Evolutionary conservation across 805 yeast genomes (phyloP).

Genomic region (Zygoascus ofunaensis): DNA sequence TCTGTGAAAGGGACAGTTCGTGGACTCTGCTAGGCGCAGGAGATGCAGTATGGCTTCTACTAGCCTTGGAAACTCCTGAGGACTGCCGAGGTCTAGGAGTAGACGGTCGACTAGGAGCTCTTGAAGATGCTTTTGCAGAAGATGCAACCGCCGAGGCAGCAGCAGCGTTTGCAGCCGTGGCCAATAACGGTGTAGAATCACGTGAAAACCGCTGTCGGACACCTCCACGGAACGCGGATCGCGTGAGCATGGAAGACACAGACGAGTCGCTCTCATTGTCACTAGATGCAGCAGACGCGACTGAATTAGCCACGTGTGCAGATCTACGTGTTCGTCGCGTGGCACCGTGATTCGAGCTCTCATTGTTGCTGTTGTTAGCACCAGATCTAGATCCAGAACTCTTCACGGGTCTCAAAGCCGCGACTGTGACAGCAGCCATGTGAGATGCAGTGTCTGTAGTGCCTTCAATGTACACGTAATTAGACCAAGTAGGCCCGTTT

Average conservation of each 20-base stretch:
- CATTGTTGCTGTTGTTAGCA: background rate
- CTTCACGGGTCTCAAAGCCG: background rate
- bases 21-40: conserved; percentile 32
- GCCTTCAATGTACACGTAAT: conserved; percentile 15
- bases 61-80: no score
- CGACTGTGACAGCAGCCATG: background rate
- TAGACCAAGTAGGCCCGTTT: conserved; percentile 27
- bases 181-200: conserved; percentile 1
- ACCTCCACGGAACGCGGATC: conserved; percentile 2
- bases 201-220: background rate
- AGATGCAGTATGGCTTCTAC: conserved; percentile 49
- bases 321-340: conserved; percentile 1
- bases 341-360: background rate
- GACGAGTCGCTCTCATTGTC: conserved; percentile 2
- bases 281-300: background rate
- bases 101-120: conserved; percentile 10
- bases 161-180: conserved; percentile 1
- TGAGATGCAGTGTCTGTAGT: background rate
- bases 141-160: background rate
- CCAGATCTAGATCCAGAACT: no score
- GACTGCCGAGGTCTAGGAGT: conserved; percentile 15
- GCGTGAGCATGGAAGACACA: background rate
- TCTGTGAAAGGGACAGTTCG: conserved; percentile 28
- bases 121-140: background rate
- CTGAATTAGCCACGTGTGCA: background rate